Base-by-base conservation (phyloP, 495 filamentous ascomycete genomes). In the Lasiosphaeria ovina region DNA sequence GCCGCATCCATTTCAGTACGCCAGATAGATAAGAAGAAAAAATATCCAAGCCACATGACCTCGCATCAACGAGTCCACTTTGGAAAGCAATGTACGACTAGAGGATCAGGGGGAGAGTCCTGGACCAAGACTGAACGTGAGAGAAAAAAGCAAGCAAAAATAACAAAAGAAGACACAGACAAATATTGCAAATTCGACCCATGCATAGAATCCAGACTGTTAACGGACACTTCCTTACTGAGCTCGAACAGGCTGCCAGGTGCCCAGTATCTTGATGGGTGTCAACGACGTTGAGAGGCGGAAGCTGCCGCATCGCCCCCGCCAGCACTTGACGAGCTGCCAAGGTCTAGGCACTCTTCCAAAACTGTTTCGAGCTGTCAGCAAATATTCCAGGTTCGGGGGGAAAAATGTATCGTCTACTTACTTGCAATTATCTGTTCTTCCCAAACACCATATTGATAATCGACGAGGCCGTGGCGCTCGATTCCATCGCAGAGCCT, bases 401-500 rank as follows among this genome's bases (percentile, higher is more conserved):
- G 31, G 4, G 2, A 12, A 33, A 4, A 36, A 54, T 38, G 45
- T 38, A 48, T 8, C 9, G 12, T n/a, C n/a, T 51, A 80, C 90
- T 66, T 81, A 94, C 92, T 81, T 55, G 81, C 83, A 51, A 96
- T 81, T 64, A 98, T 97, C 64, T 90, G 88, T 71, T 97, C 93
- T 73, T 98, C 94, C 84, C 90, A 93, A 50, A 98, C 90, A 3
- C 94, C 94, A 77, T 96, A 94, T 67, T 98, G 88, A 71, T 97
- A 98, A 75, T 98, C 94, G 6, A 98, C 93, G 33, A 98, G 76
- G 14, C 94, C 94, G 65, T 95, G 85, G 57, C 86, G 84, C 69
- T 97, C 94, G 57, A 98, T 81, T 42, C 81, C 81, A 71, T 98
- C 93, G 69, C 93, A 94, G 17, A 94, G 77, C 54, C 85, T 81